Conservation (phyloP, 768 basidiomycete genomes). For the Filobasidium floriforme region DNA sequence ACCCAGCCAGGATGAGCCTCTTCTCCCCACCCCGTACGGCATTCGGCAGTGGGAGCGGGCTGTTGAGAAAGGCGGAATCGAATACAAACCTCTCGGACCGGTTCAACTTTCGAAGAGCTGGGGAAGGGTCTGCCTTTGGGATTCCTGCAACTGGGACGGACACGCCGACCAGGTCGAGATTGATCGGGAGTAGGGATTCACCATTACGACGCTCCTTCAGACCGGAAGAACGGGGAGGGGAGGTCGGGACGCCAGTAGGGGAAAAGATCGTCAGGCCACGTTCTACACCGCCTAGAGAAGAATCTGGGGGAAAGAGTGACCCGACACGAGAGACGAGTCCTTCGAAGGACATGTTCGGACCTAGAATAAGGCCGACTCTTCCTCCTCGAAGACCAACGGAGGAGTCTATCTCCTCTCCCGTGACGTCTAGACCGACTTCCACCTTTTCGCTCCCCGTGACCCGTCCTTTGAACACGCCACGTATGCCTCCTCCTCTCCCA, state of each 20-base stretch:
- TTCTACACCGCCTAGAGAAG: slow-evolving; percentile 4
- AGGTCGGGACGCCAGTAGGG: background rate
- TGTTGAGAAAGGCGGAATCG: slow-evolving; percentile 1
- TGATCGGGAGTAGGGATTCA: background rate
- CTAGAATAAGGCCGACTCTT: background rate
- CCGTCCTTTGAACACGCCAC: background rate
- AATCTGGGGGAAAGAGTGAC: background rate
- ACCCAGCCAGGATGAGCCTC: background rate
- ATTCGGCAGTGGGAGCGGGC: too few species aligned
- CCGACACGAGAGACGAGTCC: background rate
- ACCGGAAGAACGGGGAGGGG: background rate
- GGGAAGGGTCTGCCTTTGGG: background rate
- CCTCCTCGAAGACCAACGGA: background rate
- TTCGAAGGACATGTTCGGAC: background rate
- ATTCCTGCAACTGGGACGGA: background rate
- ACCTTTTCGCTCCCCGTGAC: background rate
- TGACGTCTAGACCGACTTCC: too few species aligned
- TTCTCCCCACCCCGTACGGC: background rate
- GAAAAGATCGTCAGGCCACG: slow-evolving; percentile 3
- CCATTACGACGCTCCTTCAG: background rate
- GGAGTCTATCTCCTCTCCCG: background rate
- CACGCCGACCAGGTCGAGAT: background rate
- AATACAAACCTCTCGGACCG: background rate
- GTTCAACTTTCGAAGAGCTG: background rate
- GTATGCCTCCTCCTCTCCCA: background rate